These are phyloP conservation scores for Pseudocercospora crystallina DNA, from an alignment of 2,329 filamentous ascomycete genomes.

Conservation along the genomic window DNA sequence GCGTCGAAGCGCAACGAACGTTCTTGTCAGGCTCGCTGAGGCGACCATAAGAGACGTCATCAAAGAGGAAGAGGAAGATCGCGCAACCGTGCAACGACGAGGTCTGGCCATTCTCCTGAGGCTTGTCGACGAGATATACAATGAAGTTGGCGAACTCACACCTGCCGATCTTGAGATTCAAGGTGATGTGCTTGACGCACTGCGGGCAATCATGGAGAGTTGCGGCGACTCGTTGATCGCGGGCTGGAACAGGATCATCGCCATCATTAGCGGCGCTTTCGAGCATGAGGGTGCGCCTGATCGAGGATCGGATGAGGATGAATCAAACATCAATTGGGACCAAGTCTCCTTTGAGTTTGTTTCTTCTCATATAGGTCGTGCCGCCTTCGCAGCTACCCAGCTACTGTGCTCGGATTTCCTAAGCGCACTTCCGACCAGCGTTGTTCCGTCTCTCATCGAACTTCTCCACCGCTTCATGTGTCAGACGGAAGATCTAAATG, in stretches of 20 bases:
- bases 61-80: constrained; percentile 42
- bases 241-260: constrained; percentile 84
- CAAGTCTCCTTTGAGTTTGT: constrained; percentile 38
- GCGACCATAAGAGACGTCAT: constrained; percentile 54
- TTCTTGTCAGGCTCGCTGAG: constrained; percentile 49
- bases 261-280: constrained; percentile 82
- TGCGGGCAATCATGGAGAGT: constrained; percentile 75
- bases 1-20: constrained; percentile 50
- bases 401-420: constrained; percentile 95
- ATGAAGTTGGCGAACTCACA: constrained; percentile 28
- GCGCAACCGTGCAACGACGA: constrained; percentile 32
- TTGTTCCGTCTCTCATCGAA: constrained; percentile 78
- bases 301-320: constrained; percentile 11
- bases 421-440: constrained; percentile 64
- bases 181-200: constrained; percentile 65
- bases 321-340: constrained; percentile 30
- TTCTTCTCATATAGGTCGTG: constrained; percentile 75
- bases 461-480: constrained; percentile 86
- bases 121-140: constrained; percentile 45
- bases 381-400: constrained; percentile 85
- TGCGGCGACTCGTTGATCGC: constrained; percentile 79
- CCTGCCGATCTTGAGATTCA: constrained; percentile 58
- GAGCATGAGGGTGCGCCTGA: constrained; percentile 36
- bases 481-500: constrained; percentile 90
- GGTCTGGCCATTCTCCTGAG: constrained; percentile 40